phyloP scores from a whole-genome alignment of 331 rosid species.

The Spiraea crenata region DNA sequence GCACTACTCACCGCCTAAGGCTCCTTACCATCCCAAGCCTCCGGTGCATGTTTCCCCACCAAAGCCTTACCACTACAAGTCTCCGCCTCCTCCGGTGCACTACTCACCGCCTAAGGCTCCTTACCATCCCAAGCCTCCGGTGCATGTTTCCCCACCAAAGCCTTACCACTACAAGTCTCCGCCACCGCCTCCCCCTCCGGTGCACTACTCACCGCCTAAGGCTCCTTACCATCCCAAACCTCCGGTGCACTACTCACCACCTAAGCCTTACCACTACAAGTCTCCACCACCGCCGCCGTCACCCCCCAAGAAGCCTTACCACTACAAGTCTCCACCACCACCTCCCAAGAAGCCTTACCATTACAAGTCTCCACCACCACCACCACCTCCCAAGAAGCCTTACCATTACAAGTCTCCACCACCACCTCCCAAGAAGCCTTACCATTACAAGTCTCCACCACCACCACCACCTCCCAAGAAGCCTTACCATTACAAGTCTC shows the following conservation, averaged over 20 bases:
- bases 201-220: slow-evolving; percentile 17
- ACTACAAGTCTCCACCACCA: slow-evolving; percentile 17
- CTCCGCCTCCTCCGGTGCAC: slow-evolving; percentile 19
- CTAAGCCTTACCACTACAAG: slow-evolving; percentile 4
- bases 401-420: slow-evolving; percentile 11
- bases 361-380: not conserved
- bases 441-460: too few relatives aligned
- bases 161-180: slow-evolving; percentile 21
- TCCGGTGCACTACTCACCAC: not conserved
- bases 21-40: slow-evolving; percentile 1
- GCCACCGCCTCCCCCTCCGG: slow-evolving; percentile 3
- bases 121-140: slow-evolving; percentile 20
- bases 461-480: not conserved
- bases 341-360: slow-evolving; percentile 18
- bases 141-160: slow-evolving; percentile 12
- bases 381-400: slow-evolving; percentile 16
- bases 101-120: slow-evolving; percentile 15
- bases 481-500: too few relatives aligned
- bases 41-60: not conserved
- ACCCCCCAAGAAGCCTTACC: not conserved
- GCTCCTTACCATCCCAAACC: slow-evolving; percentile 4
- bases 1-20: slow-evolving; percentile 11
- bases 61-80: slow-evolving; percentile 2
- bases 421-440: not conserved
- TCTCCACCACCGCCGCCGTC: slow-evolving; percentile 20